phyloP scores from a whole-genome alignment of 1,284 basidiomycete species.

The Sanghuangporus weigelae region DNA sequence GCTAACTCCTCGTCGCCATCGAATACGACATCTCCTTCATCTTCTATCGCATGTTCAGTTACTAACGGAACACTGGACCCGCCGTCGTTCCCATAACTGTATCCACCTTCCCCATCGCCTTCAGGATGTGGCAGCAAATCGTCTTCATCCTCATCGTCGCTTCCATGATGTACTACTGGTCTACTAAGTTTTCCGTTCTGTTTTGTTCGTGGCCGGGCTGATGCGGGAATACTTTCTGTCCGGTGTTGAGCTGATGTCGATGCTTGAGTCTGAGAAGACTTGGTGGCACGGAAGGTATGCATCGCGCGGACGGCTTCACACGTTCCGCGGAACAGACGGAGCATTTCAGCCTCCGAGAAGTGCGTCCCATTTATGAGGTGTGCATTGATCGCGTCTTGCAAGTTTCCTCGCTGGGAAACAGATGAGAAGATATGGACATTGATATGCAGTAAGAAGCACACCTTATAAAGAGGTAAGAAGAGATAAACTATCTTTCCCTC shows the following conservation, averaged over 20 bases:
- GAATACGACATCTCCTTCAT: conserved; percentile 61
- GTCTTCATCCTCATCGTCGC: conserved; percentile 47
- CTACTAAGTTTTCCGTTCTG: conserved; percentile 25
- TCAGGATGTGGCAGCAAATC: conserved; percentile 68
- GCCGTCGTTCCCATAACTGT: conserved; percentile 53
- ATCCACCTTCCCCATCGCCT: conserved; percentile 64
- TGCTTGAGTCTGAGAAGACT: conserved; percentile 28
- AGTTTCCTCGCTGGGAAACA: conserved; percentile 67
- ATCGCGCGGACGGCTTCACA: conserved; percentile 92
- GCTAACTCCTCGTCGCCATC: conserved; percentile 70
- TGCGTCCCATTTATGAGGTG: conserved; percentile 80
- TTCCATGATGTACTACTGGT: conserved; percentile 22
- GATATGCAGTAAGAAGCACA: conserved; percentile 24
- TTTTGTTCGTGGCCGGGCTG: conserved; percentile 17
- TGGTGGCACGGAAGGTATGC: conserved; percentile 72
- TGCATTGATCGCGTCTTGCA: conserved; percentile 92
- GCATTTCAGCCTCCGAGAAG: conserved; percentile 85
- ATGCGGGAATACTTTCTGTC: conserved; percentile 24
- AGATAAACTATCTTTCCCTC: conserved; percentile 94
- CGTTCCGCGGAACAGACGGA: conserved; percentile 88
- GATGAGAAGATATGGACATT: conserved; percentile 18
- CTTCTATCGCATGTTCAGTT: conserved; percentile 43
- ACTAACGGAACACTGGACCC: conserved; percentile 42
- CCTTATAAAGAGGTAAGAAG: conserved; percentile 87
- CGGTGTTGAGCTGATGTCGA: conserved; percentile 22